A percentile compares a stretch with the other conserved stretches of the same genome.
phyloP scores from a whole-genome alignment of 2,329 filamentous ascomycete species.

The Tothia fuscella region DNA sequence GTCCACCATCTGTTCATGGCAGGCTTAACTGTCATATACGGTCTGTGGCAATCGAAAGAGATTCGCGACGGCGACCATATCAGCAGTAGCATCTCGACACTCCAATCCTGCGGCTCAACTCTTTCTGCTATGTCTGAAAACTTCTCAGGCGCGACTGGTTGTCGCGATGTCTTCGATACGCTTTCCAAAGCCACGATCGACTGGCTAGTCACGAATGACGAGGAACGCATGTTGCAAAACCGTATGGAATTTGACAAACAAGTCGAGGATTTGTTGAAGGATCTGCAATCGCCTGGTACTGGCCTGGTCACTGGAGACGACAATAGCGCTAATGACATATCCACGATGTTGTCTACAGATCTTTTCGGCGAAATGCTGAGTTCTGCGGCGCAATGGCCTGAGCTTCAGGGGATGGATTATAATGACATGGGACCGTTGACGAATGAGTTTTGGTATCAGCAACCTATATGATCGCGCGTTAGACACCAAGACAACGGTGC shows the following conservation, averaged over 20 bases:
- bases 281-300: slow-evolving; percentile 1
- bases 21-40: slow-evolving; percentile 21
- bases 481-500: no score
- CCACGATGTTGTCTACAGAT: slow-evolving; percentile 8
- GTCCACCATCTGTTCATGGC: slow-evolving; percentile 25
- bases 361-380: slow-evolving; percentile 9
- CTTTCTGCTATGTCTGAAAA: slow-evolving; percentile 22
- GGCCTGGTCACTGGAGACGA: neutral
- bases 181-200: slow-evolving; percentile 9
- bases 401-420: neutral
- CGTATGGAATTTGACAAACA: slow-evolving; percentile 6
- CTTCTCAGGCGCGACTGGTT: slow-evolving; percentile 23
- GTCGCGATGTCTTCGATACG: slow-evolving; percentile 13
- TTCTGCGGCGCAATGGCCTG: slow-evolving; percentile 11
- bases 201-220: slow-evolving; percentile 5
- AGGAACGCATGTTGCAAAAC: neutral
- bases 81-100: slow-evolving; percentile 16
- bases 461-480: no score
- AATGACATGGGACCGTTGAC: neutral
- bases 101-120: slow-evolving; percentile 21
- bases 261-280: slow-evolving; percentile 2
- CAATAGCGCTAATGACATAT: slow-evolving; percentile 3
- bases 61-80: slow-evolving; percentile 18
- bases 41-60: slow-evolving; percentile 23
- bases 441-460: no score